Evolutionary conservation across 225 moss, liverwort and hornwort species (phyloP).

Genomic region (Bryoerythrophyllum caledonicum): DNA sequence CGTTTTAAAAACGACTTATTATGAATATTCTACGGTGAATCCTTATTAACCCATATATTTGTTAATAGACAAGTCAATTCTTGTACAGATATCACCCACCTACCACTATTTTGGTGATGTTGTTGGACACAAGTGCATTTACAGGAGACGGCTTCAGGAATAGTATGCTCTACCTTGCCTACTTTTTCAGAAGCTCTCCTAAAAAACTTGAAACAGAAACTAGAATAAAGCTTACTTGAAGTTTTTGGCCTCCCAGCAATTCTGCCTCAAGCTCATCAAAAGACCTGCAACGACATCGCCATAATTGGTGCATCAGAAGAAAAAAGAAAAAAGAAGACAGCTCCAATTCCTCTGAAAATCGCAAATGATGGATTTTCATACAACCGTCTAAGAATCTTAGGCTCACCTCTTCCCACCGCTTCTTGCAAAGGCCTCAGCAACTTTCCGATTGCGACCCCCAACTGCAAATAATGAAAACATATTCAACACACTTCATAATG

Average conservation of each 20-base stretch:
- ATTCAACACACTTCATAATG: neutral
- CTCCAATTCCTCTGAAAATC: neutral
- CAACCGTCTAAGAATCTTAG: neutral
- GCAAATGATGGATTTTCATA: neutral
- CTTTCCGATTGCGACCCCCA: slow-evolving; percentile 74
- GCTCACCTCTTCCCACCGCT: slow-evolving; percentile 55
- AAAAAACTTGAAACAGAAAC: neutral
- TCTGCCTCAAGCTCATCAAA: slow-evolving; percentile 71
- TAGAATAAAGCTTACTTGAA: slow-evolving; percentile 52
- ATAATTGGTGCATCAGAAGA: neutral
- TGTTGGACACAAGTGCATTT: too few relatives aligned
- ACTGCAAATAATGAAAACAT: slow-evolving; percentile 32
- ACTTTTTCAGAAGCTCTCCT: too few relatives aligned
- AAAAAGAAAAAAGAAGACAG: neutral
- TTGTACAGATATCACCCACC: too few relatives aligned
- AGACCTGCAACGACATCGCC: slow-evolving; percentile 37
- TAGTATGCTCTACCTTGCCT: too few relatives aligned
- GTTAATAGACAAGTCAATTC: too few relatives aligned
- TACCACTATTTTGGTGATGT: too few relatives aligned
- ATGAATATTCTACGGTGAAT: too few relatives aligned
- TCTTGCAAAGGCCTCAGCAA: slow-evolving; percentile 69
- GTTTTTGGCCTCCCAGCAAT: slow-evolving; percentile 72
- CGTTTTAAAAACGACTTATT: too few relatives aligned
- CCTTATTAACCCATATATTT: too few relatives aligned
- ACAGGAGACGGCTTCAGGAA: too few relatives aligned